Evolutionary conservation across 176 grass and related monocot species (phyloP).

Genomic region (Juncus effusus): DNA sequence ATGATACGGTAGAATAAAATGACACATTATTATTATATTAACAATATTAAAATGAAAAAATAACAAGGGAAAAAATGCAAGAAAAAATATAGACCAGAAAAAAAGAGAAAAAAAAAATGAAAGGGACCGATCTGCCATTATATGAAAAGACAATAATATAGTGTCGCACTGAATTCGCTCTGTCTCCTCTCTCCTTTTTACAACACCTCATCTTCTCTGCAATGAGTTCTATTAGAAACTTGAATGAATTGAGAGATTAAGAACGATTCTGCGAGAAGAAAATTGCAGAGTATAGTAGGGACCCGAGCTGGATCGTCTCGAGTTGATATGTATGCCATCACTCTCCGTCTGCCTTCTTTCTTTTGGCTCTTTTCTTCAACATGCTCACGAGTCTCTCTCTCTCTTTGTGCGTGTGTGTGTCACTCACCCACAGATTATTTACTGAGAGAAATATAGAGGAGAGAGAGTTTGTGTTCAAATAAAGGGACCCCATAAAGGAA

Average conservation of each 20-base stretch:
- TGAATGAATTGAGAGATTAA: no score
- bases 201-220: not conserved
- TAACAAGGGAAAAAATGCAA: not conserved
- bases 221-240: no score
- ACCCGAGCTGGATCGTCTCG: constrained; percentile 32
- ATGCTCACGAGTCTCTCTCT: constrained; percentile 31
- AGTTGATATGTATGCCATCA: constrained; percentile 47
- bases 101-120: constrained; percentile 16
- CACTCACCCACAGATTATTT: constrained; percentile 34
- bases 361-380: constrained; percentile 35
- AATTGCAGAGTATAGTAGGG: constrained; percentile 10
- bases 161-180: constrained; percentile 1
- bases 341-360: constrained; percentile 34
- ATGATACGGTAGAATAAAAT: constrained; percentile 5
- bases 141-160: constrained; percentile 33
- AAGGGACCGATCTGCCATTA: constrained; percentile 24
- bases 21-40: not conserved
- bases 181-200: constrained; percentile 9
- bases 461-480: constrained; percentile 12
- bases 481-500: constrained; percentile 32
- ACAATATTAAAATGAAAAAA: not conserved
- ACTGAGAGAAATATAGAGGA: constrained; percentile 30
- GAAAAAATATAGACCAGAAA: constrained; percentile 22
- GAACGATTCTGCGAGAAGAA: no score
- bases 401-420: constrained; percentile 19